These are phyloP conservation scores for Dipodascopsis tothii DNA, from an alignment of 805 yeast genomes.

Conservation along the genomic window DNA sequence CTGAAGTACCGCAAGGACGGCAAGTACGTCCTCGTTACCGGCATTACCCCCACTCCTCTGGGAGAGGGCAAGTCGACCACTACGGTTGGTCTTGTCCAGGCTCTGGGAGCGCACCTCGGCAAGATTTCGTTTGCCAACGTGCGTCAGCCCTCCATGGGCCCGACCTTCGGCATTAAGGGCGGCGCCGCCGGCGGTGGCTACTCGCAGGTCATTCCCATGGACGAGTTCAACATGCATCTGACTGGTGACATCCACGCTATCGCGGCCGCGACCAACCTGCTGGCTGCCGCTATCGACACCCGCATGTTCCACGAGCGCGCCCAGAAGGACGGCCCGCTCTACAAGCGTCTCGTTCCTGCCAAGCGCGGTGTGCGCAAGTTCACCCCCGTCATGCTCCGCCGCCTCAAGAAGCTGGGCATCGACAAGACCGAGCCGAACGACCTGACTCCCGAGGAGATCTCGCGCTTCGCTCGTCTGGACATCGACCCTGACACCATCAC, in stretches of 20 bases:
- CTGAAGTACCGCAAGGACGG: slow-evolving; percentile 61
- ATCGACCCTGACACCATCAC: slow-evolving; percentile 87
- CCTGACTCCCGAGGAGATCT: slow-evolving; percentile 68
- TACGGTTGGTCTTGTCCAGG: slow-evolving; percentile 93
- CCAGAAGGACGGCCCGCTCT: slow-evolving; percentile 73
- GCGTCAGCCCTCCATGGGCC: slow-evolving; percentile 98
- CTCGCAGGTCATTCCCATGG: slow-evolving; percentile 97
- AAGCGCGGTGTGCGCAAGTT: slow-evolving; percentile 74
- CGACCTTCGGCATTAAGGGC: slow-evolving; percentile 97
- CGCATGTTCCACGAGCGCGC: slow-evolving; percentile 92
- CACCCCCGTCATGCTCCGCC: slow-evolving; percentile 67
- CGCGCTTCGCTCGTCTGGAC: slow-evolving; percentile 70
- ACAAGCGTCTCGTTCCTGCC: slow-evolving; percentile 76
- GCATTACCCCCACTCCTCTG: slow-evolving; percentile 95
- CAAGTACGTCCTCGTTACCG: slow-evolving; percentile 84
- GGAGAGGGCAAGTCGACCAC: slow-evolving; percentile 98
- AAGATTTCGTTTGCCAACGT: slow-evolving; percentile 86
- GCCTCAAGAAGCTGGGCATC: slow-evolving; percentile 77
- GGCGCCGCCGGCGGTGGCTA: slow-evolving; percentile 99
- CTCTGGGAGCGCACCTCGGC: slow-evolving; percentile 82
- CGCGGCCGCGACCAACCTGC: slow-evolving; percentile 82
- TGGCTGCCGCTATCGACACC: slow-evolving; percentile 95
- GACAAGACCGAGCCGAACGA: slow-evolving; percentile 70
- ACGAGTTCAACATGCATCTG: slow-evolving; percentile 93
- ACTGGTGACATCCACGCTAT: slow-evolving; percentile 98